These are phyloP conservation scores for Macrocybe gigantea DNA, from an alignment of 768 basidiomycete genomes.

Conservation along the genomic window DNA sequence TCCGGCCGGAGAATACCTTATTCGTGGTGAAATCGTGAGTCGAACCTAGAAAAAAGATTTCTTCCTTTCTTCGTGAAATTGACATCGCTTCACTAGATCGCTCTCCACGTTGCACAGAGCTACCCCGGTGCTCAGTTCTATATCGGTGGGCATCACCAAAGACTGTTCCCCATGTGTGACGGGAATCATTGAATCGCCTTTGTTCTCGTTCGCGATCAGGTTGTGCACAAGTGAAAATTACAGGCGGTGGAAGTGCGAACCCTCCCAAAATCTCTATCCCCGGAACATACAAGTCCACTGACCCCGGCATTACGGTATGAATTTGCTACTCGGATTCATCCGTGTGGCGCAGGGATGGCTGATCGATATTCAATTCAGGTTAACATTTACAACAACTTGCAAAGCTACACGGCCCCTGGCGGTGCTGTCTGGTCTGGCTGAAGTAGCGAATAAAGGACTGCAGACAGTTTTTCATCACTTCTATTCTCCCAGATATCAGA, in stretches of 20 bases:
- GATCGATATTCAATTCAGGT: slow-evolving; percentile 16
- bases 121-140: slow-evolving; percentile 50
- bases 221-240: slow-evolving; percentile 45
- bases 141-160: slow-evolving; percentile 17
- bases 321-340: neutral
- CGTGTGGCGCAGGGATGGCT: neutral
- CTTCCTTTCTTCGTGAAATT: neutral
- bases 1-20: slow-evolving; percentile 43
- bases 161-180: too few relatives aligned
- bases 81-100: slow-evolving; percentile 14
- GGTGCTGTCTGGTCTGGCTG: slow-evolving; percentile 33
- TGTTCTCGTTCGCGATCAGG: slow-evolving; percentile 15
- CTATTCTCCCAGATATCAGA: neutral
- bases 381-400: slow-evolving; percentile 53
- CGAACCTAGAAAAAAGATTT: too few relatives aligned
- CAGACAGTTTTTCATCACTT: neutral
- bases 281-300: slow-evolving; percentile 37
- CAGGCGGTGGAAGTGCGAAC: slow-evolving; percentile 37
- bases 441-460: slow-evolving; percentile 5
- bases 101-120: slow-evolving; percentile 30
- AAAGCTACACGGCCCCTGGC: slow-evolving; percentile 41
- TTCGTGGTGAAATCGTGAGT: slow-evolving; percentile 40
- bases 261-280: slow-evolving; percentile 45
- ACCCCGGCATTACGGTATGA: slow-evolving; percentile 45
- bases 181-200: slow-evolving; percentile 9